Evolutionary conservation across 306 rosid species (phyloP).

Genomic region (Pueraria montana): DNA sequence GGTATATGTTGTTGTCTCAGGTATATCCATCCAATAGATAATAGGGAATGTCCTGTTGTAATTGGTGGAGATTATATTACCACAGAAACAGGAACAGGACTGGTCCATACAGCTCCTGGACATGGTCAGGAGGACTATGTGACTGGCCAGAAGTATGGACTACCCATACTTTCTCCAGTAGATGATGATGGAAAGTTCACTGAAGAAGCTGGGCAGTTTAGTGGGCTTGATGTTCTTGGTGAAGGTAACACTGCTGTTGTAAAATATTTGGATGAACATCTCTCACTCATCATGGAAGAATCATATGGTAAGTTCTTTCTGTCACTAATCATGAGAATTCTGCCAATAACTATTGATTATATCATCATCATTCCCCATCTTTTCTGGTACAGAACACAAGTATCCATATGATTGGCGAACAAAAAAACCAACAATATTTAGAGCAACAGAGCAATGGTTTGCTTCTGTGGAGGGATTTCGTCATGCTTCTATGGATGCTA

Average conservation of each 20-base stretch:
- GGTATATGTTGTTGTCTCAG: conserved; percentile 55
- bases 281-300: conserved; percentile 90
- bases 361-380: conserved; percentile 41
- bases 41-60: conserved; percentile 83
- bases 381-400: conserved; percentile 82
- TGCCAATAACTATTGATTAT: conserved; percentile 10
- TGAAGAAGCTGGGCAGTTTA: conserved; percentile 94
- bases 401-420: conserved; percentile 99
- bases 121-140: conserved; percentile 98
- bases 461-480: conserved; percentile 99
- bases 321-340: conserved; percentile 18
- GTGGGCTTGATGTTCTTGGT: conserved; percentile 95
- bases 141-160: conserved; percentile 93
- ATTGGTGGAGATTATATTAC: conserved; percentile 97
- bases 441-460: conserved; percentile 99
- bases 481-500: conserved; percentile 80
- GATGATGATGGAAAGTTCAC: conserved; percentile 92
- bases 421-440: conserved; percentile 93
- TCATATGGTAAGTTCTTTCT: conserved; percentile 68
- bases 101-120: conserved; percentile 99
- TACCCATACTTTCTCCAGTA: conserved; percentile 88
- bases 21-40: conserved; percentile 82
- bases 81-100: conserved; percentile 95
- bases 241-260: conserved; percentile 90
- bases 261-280: conserved; percentile 81